Evolutionary conservation across 345 rosid species (phyloP), one percentile per base, ranked within the genome.

Genomic region (Eucalyptus globulus): DNA sequence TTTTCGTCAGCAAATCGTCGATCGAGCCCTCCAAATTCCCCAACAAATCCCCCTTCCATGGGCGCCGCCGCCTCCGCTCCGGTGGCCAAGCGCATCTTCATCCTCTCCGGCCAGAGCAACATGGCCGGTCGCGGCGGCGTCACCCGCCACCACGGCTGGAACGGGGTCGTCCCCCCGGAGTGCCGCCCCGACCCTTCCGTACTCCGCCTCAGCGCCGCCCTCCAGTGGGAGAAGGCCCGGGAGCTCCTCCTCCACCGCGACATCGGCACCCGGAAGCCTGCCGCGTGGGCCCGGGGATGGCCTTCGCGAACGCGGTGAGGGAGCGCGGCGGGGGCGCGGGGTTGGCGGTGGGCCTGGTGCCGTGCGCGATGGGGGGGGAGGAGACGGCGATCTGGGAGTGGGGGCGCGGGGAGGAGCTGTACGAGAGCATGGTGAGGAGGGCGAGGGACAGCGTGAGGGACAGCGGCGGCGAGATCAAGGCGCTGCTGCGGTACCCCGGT

Each of bases 81-180:
- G n/a, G 13, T 88, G 43, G 43, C 90, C 53, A 90, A 93, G 11
- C 95, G 94, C 88, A 94, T 96, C 91, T 97, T 96, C 93, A 92
- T 97, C 83, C 94, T 97, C 89, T 94, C 98, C 45, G 97, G 99
- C 14, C 98, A 96, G 91, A 97, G 99, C 93, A 97, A 96, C 95
- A 96, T 96, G 98, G 94, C 95, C 15, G 98, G 99, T 80, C n/a
- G n/a, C n/a, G n/a, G n/a, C n/a, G n/a, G n/a, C n/a, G n/a, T n/a
- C n/a, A n/a, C n/a, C n/a, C n/a, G n/a, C n/a, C n/a, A n/a, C n/a
- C n/a, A n/a, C n/a, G n/a, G n/a, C n/a, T n/a, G n/a, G n/a, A n/a
- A n/a, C n/a, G n/a, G n/a, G n/a, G n/a, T n/a, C n/a, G n/a, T n/a
- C n/a, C n/a, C n/a, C n/a, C n/a, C n/a, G n/a, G 97, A 95, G 67